These are phyloP conservation scores for Nyctanthes arbortristis DNA, from an alignment of 257 asterid genomes.

Conservation along the genomic window DNA sequence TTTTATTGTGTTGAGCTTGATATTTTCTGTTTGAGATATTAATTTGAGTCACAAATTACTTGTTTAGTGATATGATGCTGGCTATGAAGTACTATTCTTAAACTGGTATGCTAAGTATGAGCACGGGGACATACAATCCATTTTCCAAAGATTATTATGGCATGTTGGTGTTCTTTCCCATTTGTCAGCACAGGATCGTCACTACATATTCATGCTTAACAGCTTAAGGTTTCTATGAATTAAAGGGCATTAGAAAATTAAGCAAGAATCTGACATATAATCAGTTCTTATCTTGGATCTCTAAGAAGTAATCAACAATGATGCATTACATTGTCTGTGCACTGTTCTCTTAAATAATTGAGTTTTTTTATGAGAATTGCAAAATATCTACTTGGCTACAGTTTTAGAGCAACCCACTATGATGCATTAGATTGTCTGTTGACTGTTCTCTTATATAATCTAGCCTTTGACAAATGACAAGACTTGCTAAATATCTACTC, in stretches of 20 bases:
- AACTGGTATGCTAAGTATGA: not conserved
- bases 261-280: not conserved
- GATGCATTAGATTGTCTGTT: not conserved
- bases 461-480: too few species aligned
- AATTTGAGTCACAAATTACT: not conserved
- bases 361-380: too few species aligned
- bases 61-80: not conserved
- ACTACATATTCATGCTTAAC: not conserved
- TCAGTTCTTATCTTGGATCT: not conserved
- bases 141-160: not conserved
- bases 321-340: not conserved
- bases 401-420: not conserved
- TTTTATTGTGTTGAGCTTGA: too few species aligned
- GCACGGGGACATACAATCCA: not conserved
- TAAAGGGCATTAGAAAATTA: not conserved
- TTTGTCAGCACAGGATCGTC: not conserved
- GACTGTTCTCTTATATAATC: not conserved
- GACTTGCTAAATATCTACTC: not conserved
- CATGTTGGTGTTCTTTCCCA: not conserved
- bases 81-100: not conserved
- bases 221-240: not conserved
- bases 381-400: constrained; percentile 3
- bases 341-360: not conserved
- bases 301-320: not conserved
- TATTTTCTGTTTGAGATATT: not conserved